Conservation (phyloP, 805 yeast species). For the Tetrapisispora arboricola region DNA sequence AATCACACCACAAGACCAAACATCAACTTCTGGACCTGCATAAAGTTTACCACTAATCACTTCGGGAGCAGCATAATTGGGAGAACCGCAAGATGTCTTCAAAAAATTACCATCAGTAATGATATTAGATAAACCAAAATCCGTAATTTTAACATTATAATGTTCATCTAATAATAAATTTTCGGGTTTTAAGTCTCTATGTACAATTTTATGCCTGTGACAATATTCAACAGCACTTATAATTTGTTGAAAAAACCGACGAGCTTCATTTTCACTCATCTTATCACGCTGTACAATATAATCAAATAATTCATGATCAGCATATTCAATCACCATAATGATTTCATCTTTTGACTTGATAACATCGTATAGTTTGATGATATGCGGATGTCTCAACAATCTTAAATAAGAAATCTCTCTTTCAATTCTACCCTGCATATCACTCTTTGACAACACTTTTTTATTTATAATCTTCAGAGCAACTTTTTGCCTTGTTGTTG, state of each 20-base stretch:
- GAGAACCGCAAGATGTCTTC: conserved; percentile 92
- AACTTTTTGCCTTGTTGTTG: conserved; percentile 84
- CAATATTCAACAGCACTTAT: conserved; percentile 95
- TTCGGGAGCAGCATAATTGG: conserved; percentile 97
- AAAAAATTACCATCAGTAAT: conserved; percentile 97
- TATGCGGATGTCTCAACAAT: conserved; percentile 87
- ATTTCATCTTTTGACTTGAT: conserved; percentile 92
- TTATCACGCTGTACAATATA: conserved; percentile 93
- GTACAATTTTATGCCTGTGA: conserved; percentile 93
- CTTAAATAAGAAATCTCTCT: conserved; percentile 86
- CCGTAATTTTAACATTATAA: conserved; percentile 89
- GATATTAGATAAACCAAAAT: conserved; percentile 87
- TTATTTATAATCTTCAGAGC: conserved; percentile 90
- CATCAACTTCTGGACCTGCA: conserved; percentile 98
- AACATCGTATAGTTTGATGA: conserved; percentile 89
- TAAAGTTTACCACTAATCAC: conserved; percentile 90
- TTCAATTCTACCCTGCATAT: conserved; percentile 95
- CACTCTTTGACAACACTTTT: conserved; percentile 84
- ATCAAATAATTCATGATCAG: conserved; percentile 93
- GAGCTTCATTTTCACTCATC: conserved; percentile 84
- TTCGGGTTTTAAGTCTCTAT: conserved; percentile 94
- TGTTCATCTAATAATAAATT: conserved; percentile 83
- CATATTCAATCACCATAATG: conserved; percentile 94
- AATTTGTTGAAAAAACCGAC: conserved; percentile 91
- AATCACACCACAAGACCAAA: conserved; percentile 95